Evolutionary conservation across 202 grass and related monocot genomes (phyloP).

Genomic region (Alloteropsis angusta): DNA sequence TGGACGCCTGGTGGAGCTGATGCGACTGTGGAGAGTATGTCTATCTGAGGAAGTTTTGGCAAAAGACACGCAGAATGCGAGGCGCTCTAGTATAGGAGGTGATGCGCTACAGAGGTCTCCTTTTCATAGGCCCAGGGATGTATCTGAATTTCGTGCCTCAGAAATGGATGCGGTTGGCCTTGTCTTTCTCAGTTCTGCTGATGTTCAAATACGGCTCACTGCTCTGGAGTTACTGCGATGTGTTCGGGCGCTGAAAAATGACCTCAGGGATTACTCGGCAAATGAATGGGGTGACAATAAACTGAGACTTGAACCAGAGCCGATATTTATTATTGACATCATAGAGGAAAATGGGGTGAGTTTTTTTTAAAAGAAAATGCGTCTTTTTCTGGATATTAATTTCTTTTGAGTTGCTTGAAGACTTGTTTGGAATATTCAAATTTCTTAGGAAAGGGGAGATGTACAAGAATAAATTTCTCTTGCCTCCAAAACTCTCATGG

Average conservation of each 20-base stretch:
- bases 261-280: slow-evolving; percentile 63
- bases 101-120: slow-evolving; percentile 54
- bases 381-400: background rate
- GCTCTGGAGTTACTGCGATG: slow-evolving; percentile 86
- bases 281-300: slow-evolving; percentile 66
- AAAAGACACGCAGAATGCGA: slow-evolving; percentile 55
- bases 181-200: slow-evolving; percentile 87
- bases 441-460: slow-evolving; percentile 15
- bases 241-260: slow-evolving; percentile 78
- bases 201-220: slow-evolving; percentile 95
- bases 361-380: background rate
- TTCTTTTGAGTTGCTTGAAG: slow-evolving; percentile 5
- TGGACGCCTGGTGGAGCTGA: slow-evolving; percentile 80
- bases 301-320: slow-evolving; percentile 79
- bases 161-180: slow-evolving; percentile 99
- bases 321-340: slow-evolving; percentile 96
- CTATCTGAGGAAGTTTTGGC: slow-evolving; percentile 68
- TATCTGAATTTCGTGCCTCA: slow-evolving; percentile 66
- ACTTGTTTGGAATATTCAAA: slow-evolving; percentile 4
- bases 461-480: background rate
- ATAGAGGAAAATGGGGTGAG: slow-evolving; percentile 98
- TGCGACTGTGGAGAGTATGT: slow-evolving; percentile 82
- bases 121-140: slow-evolving; percentile 51
- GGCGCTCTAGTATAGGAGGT: slow-evolving; percentile 43
- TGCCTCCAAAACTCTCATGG: slow-evolving; percentile 7